Conservation (phyloP, 306 rosid species). For the Gastrolobium villosum region DNA sequence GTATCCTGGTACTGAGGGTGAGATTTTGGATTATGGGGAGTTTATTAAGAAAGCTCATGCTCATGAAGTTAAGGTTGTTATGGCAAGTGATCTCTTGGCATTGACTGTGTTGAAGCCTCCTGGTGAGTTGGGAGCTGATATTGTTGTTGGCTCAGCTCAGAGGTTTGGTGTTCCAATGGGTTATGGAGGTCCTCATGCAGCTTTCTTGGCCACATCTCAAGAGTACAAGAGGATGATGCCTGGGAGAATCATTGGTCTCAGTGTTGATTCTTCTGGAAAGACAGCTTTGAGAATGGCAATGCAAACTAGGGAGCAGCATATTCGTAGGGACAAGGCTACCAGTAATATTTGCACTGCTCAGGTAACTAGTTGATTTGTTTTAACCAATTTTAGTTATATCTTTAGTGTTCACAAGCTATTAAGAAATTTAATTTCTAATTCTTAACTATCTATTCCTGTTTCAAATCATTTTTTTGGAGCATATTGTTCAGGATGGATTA, state of each 20-base stretch:
- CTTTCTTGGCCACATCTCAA: conserved; percentile 96
- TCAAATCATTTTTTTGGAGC: not conserved
- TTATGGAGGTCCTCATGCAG: conserved; percentile 99
- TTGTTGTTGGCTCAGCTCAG: conserved; percentile 98
- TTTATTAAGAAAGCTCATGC: conserved; percentile 94
- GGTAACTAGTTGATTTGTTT: conserved; percentile 58
- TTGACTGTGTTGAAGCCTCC: conserved; percentile 94
- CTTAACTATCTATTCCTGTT: conserved; percentile 1
- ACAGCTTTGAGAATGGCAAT: conserved; percentile 97
- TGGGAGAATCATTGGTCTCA: conserved; percentile 93
- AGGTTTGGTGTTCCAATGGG: conserved; percentile 99
- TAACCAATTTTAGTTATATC: conserved; percentile 5
- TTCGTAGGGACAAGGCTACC: conserved; percentile 97
- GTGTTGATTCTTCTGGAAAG: conserved; percentile 95
- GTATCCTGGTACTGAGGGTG: conserved; percentile 99
- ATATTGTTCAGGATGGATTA: conserved; percentile 11
- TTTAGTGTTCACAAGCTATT: not conserved
- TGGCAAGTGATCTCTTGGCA: conserved; percentile 95
- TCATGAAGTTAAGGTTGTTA: conserved; percentile 95
- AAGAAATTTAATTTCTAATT: conserved; percentile 2
- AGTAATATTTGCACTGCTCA: conserved; percentile 99
- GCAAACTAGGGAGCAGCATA: conserved; percentile 99
- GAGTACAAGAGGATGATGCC: conserved; percentile 99
- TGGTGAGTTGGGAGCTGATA: conserved; percentile 95
- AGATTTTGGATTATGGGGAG: conserved; percentile 93